phyloP scores from a whole-genome alignment of 23 red algal species.

The Chondrus crispus region DNA sequence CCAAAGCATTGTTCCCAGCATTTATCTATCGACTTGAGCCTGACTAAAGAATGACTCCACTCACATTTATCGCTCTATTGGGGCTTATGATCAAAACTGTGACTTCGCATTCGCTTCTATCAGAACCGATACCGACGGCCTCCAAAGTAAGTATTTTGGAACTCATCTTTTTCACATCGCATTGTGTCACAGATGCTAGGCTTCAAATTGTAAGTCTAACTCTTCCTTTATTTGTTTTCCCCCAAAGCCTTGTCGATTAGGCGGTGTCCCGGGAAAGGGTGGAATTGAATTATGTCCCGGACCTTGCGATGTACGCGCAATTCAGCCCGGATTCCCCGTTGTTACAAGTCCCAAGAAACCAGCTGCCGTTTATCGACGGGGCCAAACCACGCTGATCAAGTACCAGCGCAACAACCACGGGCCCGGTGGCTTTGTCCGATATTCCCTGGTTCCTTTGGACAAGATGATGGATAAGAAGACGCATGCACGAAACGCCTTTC shows the following conservation, averaged over 20 bases:
- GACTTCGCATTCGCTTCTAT: not conserved
- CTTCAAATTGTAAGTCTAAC: not conserved
- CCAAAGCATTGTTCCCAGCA: too few species aligned
- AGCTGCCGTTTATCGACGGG: not conserved
- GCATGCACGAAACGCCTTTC: slow-evolving; percentile 43
- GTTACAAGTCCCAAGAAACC: not conserved
- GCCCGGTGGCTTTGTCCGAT: slow-evolving; percentile 59
- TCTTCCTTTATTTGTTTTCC: not conserved
- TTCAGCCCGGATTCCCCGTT: not conserved
- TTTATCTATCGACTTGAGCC: too few species aligned
- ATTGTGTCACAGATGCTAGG: not conserved
- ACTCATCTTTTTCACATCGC: too few species aligned
- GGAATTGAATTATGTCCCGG: not conserved
- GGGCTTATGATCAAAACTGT: too few species aligned
- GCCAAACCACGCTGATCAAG: not conserved
- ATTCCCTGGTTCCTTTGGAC: slow-evolving; percentile 24
- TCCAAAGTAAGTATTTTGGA: not conserved
- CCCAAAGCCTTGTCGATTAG: not conserved
- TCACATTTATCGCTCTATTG: too few species aligned
- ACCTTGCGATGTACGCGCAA: not conserved
- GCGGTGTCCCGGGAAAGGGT: not conserved
- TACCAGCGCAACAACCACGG: slow-evolving; percentile 39
- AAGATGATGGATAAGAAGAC: not conserved
- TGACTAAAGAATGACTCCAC: too few species aligned
- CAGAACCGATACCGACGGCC: not conserved